Base-by-base conservation (phyloP, 1,139 yeast genomes). In the Magnusiomyces clavatus region DNA sequence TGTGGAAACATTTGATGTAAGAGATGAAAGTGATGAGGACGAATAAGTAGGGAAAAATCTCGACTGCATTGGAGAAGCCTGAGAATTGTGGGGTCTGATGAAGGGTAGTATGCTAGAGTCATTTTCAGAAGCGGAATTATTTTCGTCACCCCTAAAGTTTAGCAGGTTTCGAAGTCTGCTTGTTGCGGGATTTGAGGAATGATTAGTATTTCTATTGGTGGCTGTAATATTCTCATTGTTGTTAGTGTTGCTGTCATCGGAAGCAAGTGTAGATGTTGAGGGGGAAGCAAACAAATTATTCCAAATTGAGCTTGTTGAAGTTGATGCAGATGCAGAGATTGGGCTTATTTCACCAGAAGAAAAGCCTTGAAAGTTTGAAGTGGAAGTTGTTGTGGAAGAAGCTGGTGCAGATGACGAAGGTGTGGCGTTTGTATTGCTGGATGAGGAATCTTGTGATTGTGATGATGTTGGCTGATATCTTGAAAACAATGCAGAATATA, bases 361-460 rank as follows among this genome's bases (percentile, higher is more conserved):
- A 8, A 24, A 24, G 31, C 31, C 8, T 24, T 4, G 31, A 8
- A 24, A 24, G 40, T 5, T 37, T 5, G 40, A n/a, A n/a, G n/a
- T n/a, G n/a, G 10, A 37, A n/a, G 40, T 4, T 4, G 40, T 37
- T n/a, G 17, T 12, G n/a, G 34, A 14, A 6, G 42, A 12, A 8
- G 46, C 14, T 37, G 36, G 40, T 13, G 47, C 42, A 38, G 47
- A 34, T 13, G 51, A 43, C 4, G 47, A 44, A 24, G 36, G 42
- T 20, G 44, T 13, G 2, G 34, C 16, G 44, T 31, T 19, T 44
- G 51, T 36, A 47, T 43, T 13, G 43, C 31, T 14, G 38, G 31
- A 20, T 42, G 31, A 36, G 19, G 39, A 38, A 39, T 44, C 40
- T 6, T 47, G 13, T 14, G 48, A 13, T 13, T 47, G 41, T 20